A percentile compares a stretch with the other conserved stretches of the same genome.
Evolutionary conservation across 306 rosid genomes (phyloP).

Genomic region (Dryas octopetala): DNA sequence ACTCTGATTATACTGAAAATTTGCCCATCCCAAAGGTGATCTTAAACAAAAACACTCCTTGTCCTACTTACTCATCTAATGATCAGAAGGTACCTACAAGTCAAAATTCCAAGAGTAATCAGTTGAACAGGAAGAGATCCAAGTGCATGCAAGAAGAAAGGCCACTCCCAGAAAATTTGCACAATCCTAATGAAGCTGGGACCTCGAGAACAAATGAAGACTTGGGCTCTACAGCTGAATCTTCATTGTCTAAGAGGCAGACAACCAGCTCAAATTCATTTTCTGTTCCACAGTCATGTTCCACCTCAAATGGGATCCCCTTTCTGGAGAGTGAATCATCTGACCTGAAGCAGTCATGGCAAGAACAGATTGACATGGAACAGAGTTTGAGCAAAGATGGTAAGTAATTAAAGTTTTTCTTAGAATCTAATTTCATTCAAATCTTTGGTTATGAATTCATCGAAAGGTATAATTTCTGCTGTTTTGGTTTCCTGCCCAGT

Average conservation of each 20-base stretch:
- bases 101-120: conserved; percentile 37
- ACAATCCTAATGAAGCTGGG: conserved; percentile 29
- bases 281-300: conserved; percentile 73
- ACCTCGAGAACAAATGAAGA: conserved; percentile 54
- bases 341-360: conserved; percentile 45
- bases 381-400: conserved; percentile 56
- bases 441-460: not conserved
- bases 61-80: conserved; percentile 70
- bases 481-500: not conserved
- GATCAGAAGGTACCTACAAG: conserved; percentile 88
- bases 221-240: conserved; percentile 74
- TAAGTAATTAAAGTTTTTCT: conserved; percentile 12
- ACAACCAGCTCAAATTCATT: conserved; percentile 56
- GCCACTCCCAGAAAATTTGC: conserved; percentile 26
- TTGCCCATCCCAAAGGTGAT: conserved; percentile 44
- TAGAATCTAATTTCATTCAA: too few relatives aligned
- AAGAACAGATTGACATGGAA: conserved; percentile 50
- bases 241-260: conserved; percentile 68
- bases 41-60: conserved; percentile 38
- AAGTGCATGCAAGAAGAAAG: conserved; percentile 40
- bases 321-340: conserved; percentile 43
- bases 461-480: not conserved
- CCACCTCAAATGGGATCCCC: conserved; percentile 37
- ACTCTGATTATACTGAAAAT: conserved; percentile 37
- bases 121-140: conserved; percentile 52